A percentile compares a stretch with the other conserved stretches of the same genome.
Conservation (phyloP, 225 moss, liverwort and hornwort species). For the Climacium dendroides region DNA sequence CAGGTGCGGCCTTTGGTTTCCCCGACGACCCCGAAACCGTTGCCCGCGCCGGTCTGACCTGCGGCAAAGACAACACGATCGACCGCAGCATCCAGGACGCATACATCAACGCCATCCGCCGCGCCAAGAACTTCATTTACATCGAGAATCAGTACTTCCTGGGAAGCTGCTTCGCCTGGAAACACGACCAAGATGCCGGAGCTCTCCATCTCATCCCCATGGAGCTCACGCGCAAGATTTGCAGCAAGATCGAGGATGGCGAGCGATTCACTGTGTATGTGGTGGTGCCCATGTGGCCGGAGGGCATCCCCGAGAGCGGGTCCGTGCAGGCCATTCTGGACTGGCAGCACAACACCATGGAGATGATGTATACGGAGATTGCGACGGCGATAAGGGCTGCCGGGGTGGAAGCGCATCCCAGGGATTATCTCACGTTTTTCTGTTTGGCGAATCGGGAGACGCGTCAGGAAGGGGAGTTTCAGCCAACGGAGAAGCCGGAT, state of each 20-base stretch:
- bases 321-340: conserved; percentile 80
- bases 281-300: conserved; percentile 90
- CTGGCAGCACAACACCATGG: conserved; percentile 56
- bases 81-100: conserved; percentile 85
- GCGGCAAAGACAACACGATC: conserved; percentile 66
- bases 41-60: conserved; percentile 47
- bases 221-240: conserved; percentile 71
- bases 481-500: conserved; percentile 29
- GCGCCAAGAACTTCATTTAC: conserved; percentile 73
- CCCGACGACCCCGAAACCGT: conserved; percentile 43
- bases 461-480: conserved; percentile 20
- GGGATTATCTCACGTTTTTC: conserved; percentile 78
- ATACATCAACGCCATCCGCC: conserved; percentile 78
- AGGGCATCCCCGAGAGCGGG: conserved; percentile 70
- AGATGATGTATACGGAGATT: conserved; percentile 81
- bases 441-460: conserved; percentile 72
- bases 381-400: conserved; percentile 38
- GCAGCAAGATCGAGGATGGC: conserved; percentile 71
- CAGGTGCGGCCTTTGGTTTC: conserved; percentile 64
- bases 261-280: conserved; percentile 72
- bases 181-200: conserved; percentile 40
- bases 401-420: conserved; percentile 36
- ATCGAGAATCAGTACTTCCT: conserved; percentile 94
- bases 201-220: conserved; percentile 75
- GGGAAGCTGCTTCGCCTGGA: conserved; percentile 66